Conservation (phyloP, 2,329 filamentous ascomycete genomes). For the Myriosclerotinia duriaeana region DNA sequence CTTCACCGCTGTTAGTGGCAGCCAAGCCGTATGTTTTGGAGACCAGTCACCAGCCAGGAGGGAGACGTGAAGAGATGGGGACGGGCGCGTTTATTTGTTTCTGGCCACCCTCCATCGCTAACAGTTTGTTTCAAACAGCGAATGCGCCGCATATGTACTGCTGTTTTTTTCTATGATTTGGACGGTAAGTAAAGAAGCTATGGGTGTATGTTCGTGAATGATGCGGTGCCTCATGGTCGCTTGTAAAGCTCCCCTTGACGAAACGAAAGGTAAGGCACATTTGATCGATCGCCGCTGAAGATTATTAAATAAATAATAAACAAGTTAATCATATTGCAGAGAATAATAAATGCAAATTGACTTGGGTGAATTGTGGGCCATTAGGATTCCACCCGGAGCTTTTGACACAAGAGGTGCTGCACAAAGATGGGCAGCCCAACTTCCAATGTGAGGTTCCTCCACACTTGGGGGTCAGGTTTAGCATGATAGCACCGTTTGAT, state of each 20-base stretch:
- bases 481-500: conserved; percentile 12
- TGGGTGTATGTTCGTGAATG: background rate
- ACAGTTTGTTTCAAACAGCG: conserved; percentile 3
- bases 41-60: too few relatives aligned
- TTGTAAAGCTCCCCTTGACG: conserved; percentile 4
- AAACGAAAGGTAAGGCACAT: conserved; percentile 16
- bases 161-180: background rate
- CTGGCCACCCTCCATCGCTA: conserved; percentile 2
- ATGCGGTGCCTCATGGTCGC: conserved; percentile 18
- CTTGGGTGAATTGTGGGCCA: conserved; percentile 11
- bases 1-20: conserved; percentile 20
- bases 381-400: conserved; percentile 17
- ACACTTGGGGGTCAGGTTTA: conserved; percentile 13
- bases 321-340: background rate
- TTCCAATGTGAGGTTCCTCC: conserved; percentile 17
- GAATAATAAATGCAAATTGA: conserved; percentile 1
- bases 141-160: background rate
- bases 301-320: background rate
- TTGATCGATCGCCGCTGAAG: conserved; percentile 9
- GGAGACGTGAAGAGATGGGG: background rate
- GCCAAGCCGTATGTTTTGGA: conserved; percentile 1
- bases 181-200: background rate
- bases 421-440: conserved; percentile 19
- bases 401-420: conserved; percentile 17
- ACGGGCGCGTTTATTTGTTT: conserved; percentile 13